Conservation (phyloP, 129 eudicot species). For the Kitagawia praeruptora region DNA sequence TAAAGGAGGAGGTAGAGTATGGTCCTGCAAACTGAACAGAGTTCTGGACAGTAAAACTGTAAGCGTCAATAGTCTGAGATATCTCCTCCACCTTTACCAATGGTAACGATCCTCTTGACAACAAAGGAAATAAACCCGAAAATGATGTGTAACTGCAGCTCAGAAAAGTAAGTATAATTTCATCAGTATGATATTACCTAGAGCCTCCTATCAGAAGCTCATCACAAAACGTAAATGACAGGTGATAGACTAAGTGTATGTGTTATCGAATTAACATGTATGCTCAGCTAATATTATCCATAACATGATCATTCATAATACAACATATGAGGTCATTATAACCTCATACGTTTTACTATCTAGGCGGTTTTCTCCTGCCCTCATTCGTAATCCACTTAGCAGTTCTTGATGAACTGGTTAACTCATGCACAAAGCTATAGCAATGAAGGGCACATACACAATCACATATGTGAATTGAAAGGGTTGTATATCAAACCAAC, state of each 20-base stretch:
- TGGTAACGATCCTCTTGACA: slow-evolving; percentile 59
- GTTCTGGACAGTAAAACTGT: slow-evolving; percentile 80
- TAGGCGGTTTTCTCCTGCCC: too few relatives aligned
- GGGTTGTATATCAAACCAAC: background rate
- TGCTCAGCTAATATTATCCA: background rate
- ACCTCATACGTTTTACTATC: background rate
- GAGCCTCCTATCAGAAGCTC: background rate
- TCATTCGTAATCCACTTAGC: too few relatives aligned
- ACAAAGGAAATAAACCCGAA: slow-evolving; percentile 70
- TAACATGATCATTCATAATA: background rate
- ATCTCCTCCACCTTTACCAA: slow-evolving; percentile 81
- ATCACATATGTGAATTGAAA: too few relatives aligned
- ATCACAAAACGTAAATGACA: background rate
- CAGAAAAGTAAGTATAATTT: background rate
- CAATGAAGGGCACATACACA: background rate
- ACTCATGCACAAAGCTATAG: background rate
- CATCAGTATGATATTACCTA: background rate
- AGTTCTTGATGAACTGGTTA: too few relatives aligned
- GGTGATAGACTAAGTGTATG: background rate
- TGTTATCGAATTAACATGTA: background rate
- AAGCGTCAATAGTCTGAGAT: slow-evolving; percentile 88
- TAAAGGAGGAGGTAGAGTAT: slow-evolving; percentile 65
- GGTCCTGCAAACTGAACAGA: slow-evolving; percentile 68
- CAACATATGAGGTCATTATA: background rate
- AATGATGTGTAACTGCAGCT: slow-evolving; percentile 78